Evolutionary conservation across 129 eudicot species (phyloP).

Genomic region (Artemisia argyi): DNA sequence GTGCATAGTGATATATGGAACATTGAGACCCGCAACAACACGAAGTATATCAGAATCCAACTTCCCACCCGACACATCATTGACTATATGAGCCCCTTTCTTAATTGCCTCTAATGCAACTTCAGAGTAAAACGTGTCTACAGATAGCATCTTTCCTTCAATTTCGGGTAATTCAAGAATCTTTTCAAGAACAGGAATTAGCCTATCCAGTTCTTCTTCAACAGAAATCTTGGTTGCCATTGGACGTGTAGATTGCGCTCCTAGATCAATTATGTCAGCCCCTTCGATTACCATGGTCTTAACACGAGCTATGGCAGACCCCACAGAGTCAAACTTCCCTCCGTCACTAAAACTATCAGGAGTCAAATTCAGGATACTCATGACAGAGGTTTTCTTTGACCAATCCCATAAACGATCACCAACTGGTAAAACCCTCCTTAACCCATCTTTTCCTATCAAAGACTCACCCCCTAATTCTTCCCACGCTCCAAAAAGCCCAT

Average conservation of each 20-base stretch:
- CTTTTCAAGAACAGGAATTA: constrained; percentile 79
- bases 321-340: constrained; percentile 65
- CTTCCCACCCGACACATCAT: constrained; percentile 82
- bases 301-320: constrained; percentile 69
- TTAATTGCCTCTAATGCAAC: constrained; percentile 86
- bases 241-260: constrained; percentile 97
- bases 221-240: constrained; percentile 69
- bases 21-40: constrained; percentile 53
- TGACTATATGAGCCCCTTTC: constrained; percentile 76
- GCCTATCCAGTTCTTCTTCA: constrained; percentile 72
- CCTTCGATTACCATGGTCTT: constrained; percentile 64
- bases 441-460: constrained; percentile 74
- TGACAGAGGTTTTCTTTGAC: constrained; percentile 76
- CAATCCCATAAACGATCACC: constrained; percentile 66
- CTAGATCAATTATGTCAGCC: constrained; percentile 84
- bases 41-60: constrained; percentile 65
- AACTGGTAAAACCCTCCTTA: constrained; percentile 77
- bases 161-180: constrained; percentile 60
- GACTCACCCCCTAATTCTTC: constrained; percentile 87
- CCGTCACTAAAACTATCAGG: constrained; percentile 99
- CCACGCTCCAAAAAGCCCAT: constrained; percentile 73
- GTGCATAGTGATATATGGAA: constrained; percentile 82
- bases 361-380: constrained; percentile 86
- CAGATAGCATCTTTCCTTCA: constrained; percentile 70
- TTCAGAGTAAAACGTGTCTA: constrained; percentile 77